phyloP scores from a whole-genome alignment of 2,329 filamentous ascomycete genomes.

The Fusarium sp. region DNA sequence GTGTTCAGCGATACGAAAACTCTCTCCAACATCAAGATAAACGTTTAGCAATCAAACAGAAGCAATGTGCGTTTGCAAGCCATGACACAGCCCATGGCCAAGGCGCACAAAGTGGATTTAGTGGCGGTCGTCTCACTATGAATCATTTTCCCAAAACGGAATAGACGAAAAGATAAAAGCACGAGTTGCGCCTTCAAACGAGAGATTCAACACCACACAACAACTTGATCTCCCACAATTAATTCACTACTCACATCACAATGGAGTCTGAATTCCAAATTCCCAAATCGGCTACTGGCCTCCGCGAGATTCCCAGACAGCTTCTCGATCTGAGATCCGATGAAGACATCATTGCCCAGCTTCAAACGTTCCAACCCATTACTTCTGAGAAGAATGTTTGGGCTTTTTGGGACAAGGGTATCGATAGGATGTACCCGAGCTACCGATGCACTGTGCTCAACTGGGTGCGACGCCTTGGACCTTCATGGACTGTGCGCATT shows the following conservation, averaged over 20 bases:
- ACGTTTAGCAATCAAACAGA: background rate
- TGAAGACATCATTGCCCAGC: slow-evolving; percentile 45
- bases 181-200: background rate
- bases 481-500: slow-evolving; percentile 55
- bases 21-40: background rate
- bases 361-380: slow-evolving; percentile 46
- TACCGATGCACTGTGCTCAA: slow-evolving; percentile 53
- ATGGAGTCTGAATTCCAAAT: slow-evolving; percentile 19
- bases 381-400: slow-evolving; percentile 58
- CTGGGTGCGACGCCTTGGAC: slow-evolving; percentile 56
- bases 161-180: background rate
- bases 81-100: background rate
- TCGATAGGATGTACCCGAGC: slow-evolving; percentile 51
- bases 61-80: background rate
- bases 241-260: background rate
- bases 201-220: background rate
- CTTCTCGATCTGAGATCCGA: slow-evolving; percentile 46
- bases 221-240: too few species aligned
- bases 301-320: slow-evolving; percentile 4
- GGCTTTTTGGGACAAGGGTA: slow-evolving; percentile 58
- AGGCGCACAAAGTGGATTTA: background rate
- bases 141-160: background rate
- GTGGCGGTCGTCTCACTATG: background rate
- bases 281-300: slow-evolving; percentile 16
- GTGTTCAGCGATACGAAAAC: background rate